These are phyloP conservation scores for Mycosarcoma maydis DNA, from an alignment of 1,284 basidiomycete species.

Conservation along the genomic window DNA sequence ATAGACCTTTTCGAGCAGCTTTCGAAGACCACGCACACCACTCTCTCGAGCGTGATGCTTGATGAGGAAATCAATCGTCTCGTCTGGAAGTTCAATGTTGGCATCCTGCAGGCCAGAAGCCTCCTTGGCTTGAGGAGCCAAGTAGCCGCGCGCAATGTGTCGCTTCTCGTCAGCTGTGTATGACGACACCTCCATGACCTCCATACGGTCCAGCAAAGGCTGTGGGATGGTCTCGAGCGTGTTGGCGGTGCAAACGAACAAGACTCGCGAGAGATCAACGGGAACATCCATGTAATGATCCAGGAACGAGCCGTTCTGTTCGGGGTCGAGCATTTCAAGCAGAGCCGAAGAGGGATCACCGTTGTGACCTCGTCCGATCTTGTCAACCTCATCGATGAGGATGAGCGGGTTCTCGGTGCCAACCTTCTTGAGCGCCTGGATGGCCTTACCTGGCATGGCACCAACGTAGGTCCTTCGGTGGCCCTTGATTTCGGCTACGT, in stretches of 20 bases:
- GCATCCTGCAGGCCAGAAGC: conserved; percentile 77
- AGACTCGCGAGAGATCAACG: conserved; percentile 91
- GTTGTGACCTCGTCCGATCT: conserved; percentile 92
- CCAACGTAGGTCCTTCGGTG: conserved; percentile 96
- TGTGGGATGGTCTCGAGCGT: conserved; percentile 92
- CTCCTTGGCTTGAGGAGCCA: conserved; percentile 93
- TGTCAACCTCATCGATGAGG: conserved; percentile 97
- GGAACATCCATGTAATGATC: conserved; percentile 99
- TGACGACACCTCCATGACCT: conserved; percentile 85
- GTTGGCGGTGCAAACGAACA: conserved; percentile 89
- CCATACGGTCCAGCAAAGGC: conserved; percentile 87
- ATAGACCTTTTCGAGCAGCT: conserved; percentile 79
- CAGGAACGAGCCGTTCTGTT: conserved; percentile 94
- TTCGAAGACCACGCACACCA: conserved; percentile 71
- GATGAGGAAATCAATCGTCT: conserved; percentile 86
- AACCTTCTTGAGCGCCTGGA: conserved; percentile 95
- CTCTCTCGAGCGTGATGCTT: conserved; percentile 97
- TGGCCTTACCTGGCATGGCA: conserved; percentile 90
- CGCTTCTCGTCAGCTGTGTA: conserved; percentile 98
- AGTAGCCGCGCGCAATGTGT: conserved; percentile 88
- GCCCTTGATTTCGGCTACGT: conserved; percentile 99
- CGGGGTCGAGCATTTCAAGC: conserved; percentile 96
- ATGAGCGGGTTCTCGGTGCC: conserved; percentile 92
- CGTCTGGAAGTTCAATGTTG: conserved; percentile 61
- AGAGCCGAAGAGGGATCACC: conserved; percentile 94